These are phyloP conservation scores for Cercospora nicotianae DNA, from an alignment of 2,329 filamentous ascomycete genomes.

Conservation along the genomic window DNA sequence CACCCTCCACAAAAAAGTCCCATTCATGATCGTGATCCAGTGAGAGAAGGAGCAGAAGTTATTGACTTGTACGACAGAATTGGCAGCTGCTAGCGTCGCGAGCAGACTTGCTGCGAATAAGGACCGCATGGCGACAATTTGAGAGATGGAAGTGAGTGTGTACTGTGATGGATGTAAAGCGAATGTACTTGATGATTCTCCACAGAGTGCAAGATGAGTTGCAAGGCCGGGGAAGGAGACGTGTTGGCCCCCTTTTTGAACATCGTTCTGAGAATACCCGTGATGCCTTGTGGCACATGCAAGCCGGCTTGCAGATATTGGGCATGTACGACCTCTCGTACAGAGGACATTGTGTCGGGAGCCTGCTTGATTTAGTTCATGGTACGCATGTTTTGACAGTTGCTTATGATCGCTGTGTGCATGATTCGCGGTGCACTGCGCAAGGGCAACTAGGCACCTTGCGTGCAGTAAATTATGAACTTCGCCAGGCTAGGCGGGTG, in stretches of 20 bases:
- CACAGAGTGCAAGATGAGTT: neutral
- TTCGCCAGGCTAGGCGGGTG: neutral
- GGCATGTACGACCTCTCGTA: neutral
- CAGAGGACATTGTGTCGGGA: neutral
- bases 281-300: conserved; percentile 21
- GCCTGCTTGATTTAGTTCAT: neutral
- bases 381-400: neutral
- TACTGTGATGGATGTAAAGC: neutral
- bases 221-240: neutral
- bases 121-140: neutral
- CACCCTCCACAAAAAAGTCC: conserved; percentile 20
- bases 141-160: neutral
- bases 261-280: neutral
- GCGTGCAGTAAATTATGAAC: neutral
- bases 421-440: neutral
- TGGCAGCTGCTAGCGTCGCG: conserved; percentile 11
- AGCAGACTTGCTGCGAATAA: neutral
- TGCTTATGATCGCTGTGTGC: neutral
- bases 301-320: conserved; percentile 2
- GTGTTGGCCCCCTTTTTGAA: neutral
- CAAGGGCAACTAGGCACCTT: neutral
- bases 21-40: conserved; percentile 33
- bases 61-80: conserved; percentile 26
- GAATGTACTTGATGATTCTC: neutral
- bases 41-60: conserved; percentile 33